Evolutionary conservation across 192 early-diverging fungal genomes (phyloP).

Genomic region (Chytriomyces confervae): DNA sequence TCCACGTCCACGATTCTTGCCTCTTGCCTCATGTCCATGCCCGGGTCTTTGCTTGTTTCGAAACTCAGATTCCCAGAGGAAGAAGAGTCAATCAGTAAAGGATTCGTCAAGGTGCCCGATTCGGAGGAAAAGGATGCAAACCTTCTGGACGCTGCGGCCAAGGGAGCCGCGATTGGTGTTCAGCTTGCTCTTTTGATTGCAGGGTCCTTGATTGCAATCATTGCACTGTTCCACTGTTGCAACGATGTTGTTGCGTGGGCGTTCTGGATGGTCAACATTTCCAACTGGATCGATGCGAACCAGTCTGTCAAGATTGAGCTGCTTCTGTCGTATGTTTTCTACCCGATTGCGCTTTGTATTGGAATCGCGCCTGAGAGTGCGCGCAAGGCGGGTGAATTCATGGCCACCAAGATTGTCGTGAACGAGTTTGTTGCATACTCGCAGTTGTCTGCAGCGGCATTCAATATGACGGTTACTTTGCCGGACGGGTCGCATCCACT

Average conservation of each 20-base stretch:
- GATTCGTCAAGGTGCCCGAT: constrained; percentile 65
- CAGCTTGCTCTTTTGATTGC: constrained; percentile 75
- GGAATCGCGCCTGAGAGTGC: constrained; percentile 64
- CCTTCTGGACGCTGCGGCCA: constrained; percentile 79
- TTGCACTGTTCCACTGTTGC: constrained; percentile 70
- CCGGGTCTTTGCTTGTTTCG: constrained; percentile 79
- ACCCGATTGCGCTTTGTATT: constrained; percentile 73
- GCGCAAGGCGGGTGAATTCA: constrained; percentile 64
- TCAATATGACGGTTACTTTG: not conserved
- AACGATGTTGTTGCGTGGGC: constrained; percentile 77
- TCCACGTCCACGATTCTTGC: constrained; percentile 73
- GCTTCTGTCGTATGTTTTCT: constrained; percentile 77
- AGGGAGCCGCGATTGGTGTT: constrained; percentile 83
- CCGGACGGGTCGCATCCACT: constrained; percentile 11
- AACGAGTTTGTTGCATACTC: constrained; percentile 89
- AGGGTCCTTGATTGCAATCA: constrained; percentile 77
- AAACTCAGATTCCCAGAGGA: constrained; percentile 88
- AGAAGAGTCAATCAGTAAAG: constrained; percentile 79
- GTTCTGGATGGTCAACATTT: constrained; percentile 52
- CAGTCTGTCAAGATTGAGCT: constrained; percentile 68
- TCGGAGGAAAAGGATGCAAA: constrained; percentile 70
- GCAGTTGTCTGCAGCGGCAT: constrained; percentile 21
- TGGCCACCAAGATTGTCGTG: constrained; percentile 78
- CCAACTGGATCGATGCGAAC: constrained; percentile 65
- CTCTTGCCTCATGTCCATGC: constrained; percentile 92